Conservation (phyloP, 2,329 filamentous ascomycete species). For the Beauveria brongniartii region DNA sequence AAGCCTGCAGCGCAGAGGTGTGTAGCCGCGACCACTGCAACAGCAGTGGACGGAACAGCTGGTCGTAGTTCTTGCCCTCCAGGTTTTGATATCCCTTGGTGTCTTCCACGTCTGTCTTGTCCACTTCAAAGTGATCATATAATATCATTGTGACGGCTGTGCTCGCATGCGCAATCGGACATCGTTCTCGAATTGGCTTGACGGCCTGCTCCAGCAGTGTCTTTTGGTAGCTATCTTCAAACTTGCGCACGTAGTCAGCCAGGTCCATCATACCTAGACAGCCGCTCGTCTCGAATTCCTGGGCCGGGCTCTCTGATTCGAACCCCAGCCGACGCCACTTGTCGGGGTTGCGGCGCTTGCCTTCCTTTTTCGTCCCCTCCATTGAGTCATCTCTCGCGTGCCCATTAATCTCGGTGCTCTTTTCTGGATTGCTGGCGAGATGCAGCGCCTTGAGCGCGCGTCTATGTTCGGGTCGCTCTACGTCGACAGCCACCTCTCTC, state of each 20-base stretch:
- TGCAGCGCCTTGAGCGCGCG: conserved; percentile 80
- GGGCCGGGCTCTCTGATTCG: conserved; percentile 76
- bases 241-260: conserved; percentile 84
- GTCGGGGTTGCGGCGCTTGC: conserved; percentile 69
- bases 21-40: conserved; percentile 92
- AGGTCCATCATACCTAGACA: conserved; percentile 97
- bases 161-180: conserved; percentile 80
- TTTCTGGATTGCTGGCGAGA: conserved; percentile 67
- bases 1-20: conserved; percentile 74
- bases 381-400: conserved; percentile 28
- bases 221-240: conserved; percentile 90
- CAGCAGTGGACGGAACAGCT: conserved; percentile 76
- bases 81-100: conserved; percentile 65
- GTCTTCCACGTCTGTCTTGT: conserved; percentile 73
- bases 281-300: conserved; percentile 78
- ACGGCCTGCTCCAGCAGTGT: conserved; percentile 81
- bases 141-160: conserved; percentile 79
- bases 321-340: conserved; percentile 94
- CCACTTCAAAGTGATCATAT: conserved; percentile 93
- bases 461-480: conserved; percentile 82
- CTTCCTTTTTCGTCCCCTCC: conserved; percentile 47
- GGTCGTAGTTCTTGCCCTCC: conserved; percentile 74
- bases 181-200: conserved; percentile 61
- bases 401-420: conserved; percentile 29
- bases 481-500: conserved; percentile 74